These are phyloP conservation scores for Pseudogymnoascus sp. DNA, from an alignment of 2,329 filamentous ascomycete species.

Conservation along the genomic window DNA sequence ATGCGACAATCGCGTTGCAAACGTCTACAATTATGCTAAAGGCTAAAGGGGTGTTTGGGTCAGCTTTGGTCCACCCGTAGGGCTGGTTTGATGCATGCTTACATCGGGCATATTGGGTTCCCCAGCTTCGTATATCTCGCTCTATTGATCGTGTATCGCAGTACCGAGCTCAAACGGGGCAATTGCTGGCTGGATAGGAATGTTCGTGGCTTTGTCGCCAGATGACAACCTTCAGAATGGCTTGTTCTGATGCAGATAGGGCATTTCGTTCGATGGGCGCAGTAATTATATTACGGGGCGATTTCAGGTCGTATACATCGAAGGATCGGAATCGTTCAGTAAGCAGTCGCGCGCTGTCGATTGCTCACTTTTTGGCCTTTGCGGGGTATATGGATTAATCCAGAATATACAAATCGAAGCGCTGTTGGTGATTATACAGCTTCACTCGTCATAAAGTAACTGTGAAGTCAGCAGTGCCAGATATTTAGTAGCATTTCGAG, in stretches of 20 bases:
- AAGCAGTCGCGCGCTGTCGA: conserved; percentile 6
- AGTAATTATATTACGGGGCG: background rate
- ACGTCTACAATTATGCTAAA: background rate
- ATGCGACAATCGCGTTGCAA: conserved; percentile 6
- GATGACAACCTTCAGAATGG: background rate
- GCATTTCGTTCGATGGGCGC: background rate
- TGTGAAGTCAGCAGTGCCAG: background rate
- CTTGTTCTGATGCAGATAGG: background rate
- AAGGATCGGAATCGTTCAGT: background rate
- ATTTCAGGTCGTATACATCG: conserved; percentile 1
- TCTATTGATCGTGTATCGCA: background rate
- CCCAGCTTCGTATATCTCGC: background rate
- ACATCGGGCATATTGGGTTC: conserved; percentile 1
- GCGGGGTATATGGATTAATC: background rate
- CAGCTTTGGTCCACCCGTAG: background rate
- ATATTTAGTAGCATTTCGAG: background rate
- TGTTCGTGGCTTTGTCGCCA: background rate
- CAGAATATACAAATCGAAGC: background rate
- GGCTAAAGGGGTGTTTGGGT: background rate
- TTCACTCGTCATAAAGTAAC: background rate
- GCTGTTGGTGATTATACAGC: background rate
- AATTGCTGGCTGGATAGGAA: background rate
- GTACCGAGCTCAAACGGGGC: background rate
- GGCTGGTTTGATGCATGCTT: background rate
- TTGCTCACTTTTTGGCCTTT: background rate